Evolutionary conservation across 1,284 basidiomycete species (phyloP), one percentile per base, ranked within the genome.

Genomic region (Agroathelia rolfsii): DNA sequence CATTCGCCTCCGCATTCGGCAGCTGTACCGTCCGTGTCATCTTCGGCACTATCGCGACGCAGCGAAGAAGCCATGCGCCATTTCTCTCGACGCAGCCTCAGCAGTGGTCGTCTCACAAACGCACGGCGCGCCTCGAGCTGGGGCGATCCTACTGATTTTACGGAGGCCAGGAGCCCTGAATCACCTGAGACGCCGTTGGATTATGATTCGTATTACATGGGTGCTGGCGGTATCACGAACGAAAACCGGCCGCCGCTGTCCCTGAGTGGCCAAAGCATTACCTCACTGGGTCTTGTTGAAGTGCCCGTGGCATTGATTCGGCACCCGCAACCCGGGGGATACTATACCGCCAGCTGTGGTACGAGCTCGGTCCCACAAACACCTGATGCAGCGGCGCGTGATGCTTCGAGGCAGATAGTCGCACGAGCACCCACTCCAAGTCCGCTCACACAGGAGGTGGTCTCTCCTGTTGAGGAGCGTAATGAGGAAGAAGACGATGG

Each of bases 101-200:
- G 48, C 37, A 39, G 46, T 39, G 51, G 49, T n/a, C 38, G 41
- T 31, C 44, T 62, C 32, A 56, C 53, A 1, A 51, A 59, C 15
- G 66, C 66, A 15, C 59, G 70, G 43, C 62, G 76, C 9, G 76
- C 76, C 6, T 74, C 75, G 28, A 78, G 75, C 46, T 78, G 75
- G 75, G 65, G 62, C 3, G 67, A 72, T 18, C 61, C 62, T 16
- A 46, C 51, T 3, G 61, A 70, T 40, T 63, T 66, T 34, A 71
- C 72, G 41, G 66, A 73, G 30, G 55, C 64, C 36, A 59, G 51
- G 30, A 77, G 71, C 40, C 44, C 76, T 26, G 64, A 66, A 38
- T 72, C 69, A 18, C 54, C 55, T 18, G 63, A 66, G 22, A 59
- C 55, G 9, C 40, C 47, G 19, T 42, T 64, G 30, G 61, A 65